Percentiles rank a stretch among this genome's conserved stretches.
phyloP scores from a whole-genome alignment of 257 asterid genomes.

The Penstemon eatonii region DNA sequence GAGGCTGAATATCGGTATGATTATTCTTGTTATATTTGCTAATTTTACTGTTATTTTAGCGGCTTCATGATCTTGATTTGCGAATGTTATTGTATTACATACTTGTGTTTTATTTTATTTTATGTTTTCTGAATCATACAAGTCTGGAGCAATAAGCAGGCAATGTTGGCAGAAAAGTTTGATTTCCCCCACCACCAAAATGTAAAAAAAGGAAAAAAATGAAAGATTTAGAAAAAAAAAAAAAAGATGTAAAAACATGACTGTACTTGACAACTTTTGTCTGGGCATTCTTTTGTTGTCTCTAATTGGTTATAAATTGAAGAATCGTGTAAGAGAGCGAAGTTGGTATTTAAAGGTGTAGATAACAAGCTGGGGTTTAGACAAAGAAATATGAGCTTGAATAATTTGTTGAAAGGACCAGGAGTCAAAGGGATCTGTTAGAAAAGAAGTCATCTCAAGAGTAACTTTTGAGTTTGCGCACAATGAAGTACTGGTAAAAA shows the following conservation, averaged over 20 bases:
- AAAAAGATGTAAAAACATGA: too few relatives aligned
- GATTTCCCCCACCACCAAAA: background rate
- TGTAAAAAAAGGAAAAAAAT: too few relatives aligned
- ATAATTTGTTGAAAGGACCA: background rate
- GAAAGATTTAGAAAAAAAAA: background rate
- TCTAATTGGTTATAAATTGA: slow-evolving; percentile 2
- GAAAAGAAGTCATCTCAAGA: background rate
- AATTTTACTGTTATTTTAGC: slow-evolving; percentile 20
- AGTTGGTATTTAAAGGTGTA: background rate
- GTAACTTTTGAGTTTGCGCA: slow-evolving; percentile 2
- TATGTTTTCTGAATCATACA: background rate
- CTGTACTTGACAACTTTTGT: too few relatives aligned
- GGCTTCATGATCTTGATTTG: slow-evolving; percentile 26
- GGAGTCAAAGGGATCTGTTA: background rate
- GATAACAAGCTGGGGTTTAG: background rate
- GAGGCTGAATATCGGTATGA: slow-evolving; percentile 83
- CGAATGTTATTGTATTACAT: slow-evolving; percentile 1
- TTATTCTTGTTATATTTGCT: slow-evolving; percentile 16
- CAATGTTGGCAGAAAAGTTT: background rate
- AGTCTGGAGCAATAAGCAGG: background rate
- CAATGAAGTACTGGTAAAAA: background rate
- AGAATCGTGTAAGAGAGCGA: slow-evolving; percentile 25
- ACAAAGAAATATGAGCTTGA: background rate
- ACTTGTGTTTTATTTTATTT: background rate
- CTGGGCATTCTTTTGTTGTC: background rate